Percentiles rank a stretch among this genome's conserved stretches.
These are phyloP conservation scores for Myxozyma monticola DNA, from an alignment of 805 yeast genomes.

Conservation along the genomic window DNA sequence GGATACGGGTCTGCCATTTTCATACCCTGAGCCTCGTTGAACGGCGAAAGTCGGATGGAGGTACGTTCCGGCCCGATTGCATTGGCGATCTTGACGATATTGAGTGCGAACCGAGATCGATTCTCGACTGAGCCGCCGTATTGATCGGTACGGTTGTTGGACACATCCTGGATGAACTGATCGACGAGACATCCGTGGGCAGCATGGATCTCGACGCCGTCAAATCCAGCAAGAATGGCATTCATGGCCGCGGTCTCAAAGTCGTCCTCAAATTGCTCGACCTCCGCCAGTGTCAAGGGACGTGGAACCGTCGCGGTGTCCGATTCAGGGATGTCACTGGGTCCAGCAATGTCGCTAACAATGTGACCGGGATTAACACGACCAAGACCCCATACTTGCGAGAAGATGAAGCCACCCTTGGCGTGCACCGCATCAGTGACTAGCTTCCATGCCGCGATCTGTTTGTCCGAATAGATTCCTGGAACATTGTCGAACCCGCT, in stretches of 20 bases:
- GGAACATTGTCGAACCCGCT: constrained; percentile 44
- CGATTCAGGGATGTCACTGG: constrained; percentile 33
- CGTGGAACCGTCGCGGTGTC: background rate
- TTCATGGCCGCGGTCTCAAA: constrained; percentile 55
- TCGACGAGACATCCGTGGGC: constrained; percentile 62
- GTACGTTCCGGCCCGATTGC: constrained; percentile 51
- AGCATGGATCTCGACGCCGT: constrained; percentile 64
- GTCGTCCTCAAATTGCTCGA: constrained; percentile 45
- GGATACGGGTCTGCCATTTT: constrained; percentile 39
- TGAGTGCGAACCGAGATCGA: constrained; percentile 52
- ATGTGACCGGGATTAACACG: constrained; percentile 40
- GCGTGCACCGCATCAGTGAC: no score
- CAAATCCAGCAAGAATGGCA: no score
- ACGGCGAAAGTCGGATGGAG: constrained; percentile 45
- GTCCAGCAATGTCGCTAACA: constrained; percentile 40
- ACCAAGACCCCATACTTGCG: constrained; percentile 54
- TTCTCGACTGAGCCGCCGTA: constrained; percentile 65
- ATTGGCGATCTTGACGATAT: constrained; percentile 53
- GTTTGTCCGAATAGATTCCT: constrained; percentile 68
- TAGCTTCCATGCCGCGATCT: constrained; percentile 87
- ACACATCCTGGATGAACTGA: constrained; percentile 47
- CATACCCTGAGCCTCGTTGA: constrained; percentile 37
- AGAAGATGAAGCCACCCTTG: constrained; percentile 41
- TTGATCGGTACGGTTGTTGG: constrained; percentile 57
- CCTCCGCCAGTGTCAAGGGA: constrained; percentile 42